phyloP scores from a whole-genome alignment of 345 rosid genomes.

The Lenwebbia sp. region DNA sequence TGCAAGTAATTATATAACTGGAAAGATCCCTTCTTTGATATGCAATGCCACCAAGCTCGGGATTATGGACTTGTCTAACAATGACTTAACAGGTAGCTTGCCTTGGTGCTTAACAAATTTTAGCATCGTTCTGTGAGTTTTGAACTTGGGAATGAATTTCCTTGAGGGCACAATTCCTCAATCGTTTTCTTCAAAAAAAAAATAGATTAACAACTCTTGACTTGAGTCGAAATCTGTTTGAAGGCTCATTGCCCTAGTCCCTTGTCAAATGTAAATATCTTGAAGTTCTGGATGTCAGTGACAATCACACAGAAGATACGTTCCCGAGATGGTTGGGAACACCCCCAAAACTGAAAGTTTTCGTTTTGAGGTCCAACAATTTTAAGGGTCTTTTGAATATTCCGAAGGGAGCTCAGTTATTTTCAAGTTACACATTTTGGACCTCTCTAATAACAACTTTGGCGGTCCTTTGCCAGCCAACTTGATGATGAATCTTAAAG shows the following conservation, averaged over 20 bases:
- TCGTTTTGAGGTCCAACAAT: neutral
- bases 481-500: neutral
- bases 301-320: neutral
- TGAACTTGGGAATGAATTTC: neutral
- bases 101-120: neutral
- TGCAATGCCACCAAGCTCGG: neutral
- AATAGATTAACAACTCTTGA: neutral
- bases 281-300: rapidly evolving
- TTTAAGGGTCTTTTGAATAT: neutral
- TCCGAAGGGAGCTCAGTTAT: neutral
- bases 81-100: neutral
- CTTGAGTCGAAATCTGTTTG: neutral
- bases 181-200: neutral
- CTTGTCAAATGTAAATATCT: neutral
- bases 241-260: conserved; percentile 1
- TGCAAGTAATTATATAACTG: neutral
- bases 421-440: neutral
- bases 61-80: neutral
- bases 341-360: rapidly evolving
- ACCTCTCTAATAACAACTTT: neutral
- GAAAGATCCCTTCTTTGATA: neutral
- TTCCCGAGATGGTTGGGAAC: neutral
- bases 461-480: neutral
- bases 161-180: neutral
- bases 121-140: neutral